These are phyloP conservation scores for Diaporthe caulivora DNA, from an alignment of 2,329 filamentous ascomycete genomes.

Conservation along the genomic window DNA sequence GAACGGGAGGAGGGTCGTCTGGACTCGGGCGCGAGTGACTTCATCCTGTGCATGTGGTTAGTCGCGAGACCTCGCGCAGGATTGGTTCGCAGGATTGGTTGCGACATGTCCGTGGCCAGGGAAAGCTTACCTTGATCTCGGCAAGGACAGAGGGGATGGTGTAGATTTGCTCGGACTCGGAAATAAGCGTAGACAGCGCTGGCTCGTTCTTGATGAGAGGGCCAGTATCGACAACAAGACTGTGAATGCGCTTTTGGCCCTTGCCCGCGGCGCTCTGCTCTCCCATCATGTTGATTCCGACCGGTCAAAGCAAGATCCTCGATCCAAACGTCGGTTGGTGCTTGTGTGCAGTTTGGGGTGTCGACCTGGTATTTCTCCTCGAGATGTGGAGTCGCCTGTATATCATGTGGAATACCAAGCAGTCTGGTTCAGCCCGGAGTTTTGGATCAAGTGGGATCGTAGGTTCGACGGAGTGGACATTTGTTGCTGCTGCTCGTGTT, in stretches of 20 bases:
- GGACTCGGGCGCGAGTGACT: conserved; percentile 81
- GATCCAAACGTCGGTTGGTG: neutral
- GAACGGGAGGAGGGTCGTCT: conserved; percentile 89
- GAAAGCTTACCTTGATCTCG: conserved; percentile 77
- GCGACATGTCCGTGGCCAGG: neutral
- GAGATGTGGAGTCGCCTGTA: too few species aligned
- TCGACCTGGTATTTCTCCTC: neutral
- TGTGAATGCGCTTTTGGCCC: conserved; percentile 77
- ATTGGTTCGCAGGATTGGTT: neutral
- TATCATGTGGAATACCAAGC: too few species aligned
- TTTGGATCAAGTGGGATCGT: neutral
- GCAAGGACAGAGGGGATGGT: conserved; percentile 88
- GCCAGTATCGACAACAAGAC: conserved; percentile 89
- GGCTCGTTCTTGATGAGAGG: conserved; percentile 95
- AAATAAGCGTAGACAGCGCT: conserved; percentile 82
- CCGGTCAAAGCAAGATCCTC: neutral
- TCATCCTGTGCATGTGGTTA: conserved; percentile 76
- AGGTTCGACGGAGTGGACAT: neutral
- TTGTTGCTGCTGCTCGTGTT: neutral
- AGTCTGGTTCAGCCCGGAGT: rapidly evolving
- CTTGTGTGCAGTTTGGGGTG: neutral
- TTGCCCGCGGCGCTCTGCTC: conserved; percentile 13
- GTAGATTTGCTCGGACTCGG: conserved; percentile 80
- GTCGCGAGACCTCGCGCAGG: too few species aligned
- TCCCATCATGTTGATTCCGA: neutral